Evolutionary conservation across 2,329 filamentous ascomycete genomes (phyloP).

Genomic region (Pseudogymnoascus sp.): DNA sequence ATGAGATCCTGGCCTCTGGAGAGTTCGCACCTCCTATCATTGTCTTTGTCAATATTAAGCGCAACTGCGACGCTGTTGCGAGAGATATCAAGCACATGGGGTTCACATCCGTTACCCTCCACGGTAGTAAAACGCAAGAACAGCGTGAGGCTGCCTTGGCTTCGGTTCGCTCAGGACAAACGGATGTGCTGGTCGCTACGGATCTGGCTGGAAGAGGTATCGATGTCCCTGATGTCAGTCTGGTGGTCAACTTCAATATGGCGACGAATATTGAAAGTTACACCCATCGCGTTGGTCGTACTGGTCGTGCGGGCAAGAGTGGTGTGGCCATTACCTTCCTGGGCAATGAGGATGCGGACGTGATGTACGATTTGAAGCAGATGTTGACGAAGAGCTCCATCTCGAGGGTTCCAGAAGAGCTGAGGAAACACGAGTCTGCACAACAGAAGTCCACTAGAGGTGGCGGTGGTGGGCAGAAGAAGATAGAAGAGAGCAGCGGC

Average conservation of each 20-base stretch:
- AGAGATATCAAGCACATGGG: slow-evolving; percentile 92
- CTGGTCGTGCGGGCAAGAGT: slow-evolving; percentile 92
- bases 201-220: slow-evolving; percentile 96
- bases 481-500: slow-evolving; percentile 32
- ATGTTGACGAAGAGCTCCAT: slow-evolving; percentile 89
- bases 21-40: slow-evolving; percentile 88
- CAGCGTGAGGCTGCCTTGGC: slow-evolving; percentile 89
- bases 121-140: slow-evolving; percentile 94
- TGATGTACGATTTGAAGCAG: slow-evolving; percentile 89
- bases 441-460: slow-evolving; percentile 63
- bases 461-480: slow-evolving; percentile 35
- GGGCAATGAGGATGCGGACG: slow-evolving; percentile 79
- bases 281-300: slow-evolving; percentile 93
- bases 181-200: slow-evolving; percentile 87
- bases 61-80: slow-evolving; percentile 92
- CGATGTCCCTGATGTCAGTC: slow-evolving; percentile 84
- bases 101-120: slow-evolving; percentile 79
- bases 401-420: slow-evolving; percentile 81
- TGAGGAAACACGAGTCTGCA: slow-evolving; percentile 82
- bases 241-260: slow-evolving; percentile 99
- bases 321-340: slow-evolving; percentile 95
- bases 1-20: slow-evolving; percentile 73
- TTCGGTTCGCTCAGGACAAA: slow-evolving; percentile 70
- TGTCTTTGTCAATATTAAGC: slow-evolving; percentile 99
- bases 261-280: slow-evolving; percentile 86